A percentile compares a stretch with the other conserved stretches of the same genome.
These are phyloP conservation scores for Phytopythium boreale DNA, from an alignment of 352 stramenopile species.

Conservation along the genomic window DNA sequence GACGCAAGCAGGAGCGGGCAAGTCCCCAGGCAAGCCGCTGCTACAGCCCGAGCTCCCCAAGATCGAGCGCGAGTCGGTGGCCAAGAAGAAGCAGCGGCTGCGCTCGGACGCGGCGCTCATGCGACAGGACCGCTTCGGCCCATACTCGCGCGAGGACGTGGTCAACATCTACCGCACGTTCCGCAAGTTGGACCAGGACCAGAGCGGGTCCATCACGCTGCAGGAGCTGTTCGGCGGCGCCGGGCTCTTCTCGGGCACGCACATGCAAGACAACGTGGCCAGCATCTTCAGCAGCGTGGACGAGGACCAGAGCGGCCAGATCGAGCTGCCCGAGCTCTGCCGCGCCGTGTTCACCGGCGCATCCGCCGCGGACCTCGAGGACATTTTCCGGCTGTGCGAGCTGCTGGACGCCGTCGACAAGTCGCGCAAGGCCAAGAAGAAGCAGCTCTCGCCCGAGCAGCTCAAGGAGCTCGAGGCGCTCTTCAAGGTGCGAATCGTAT, in stretches of 20 bases:
- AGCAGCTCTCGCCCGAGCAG: slow-evolving; percentile 50
- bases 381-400: slow-evolving; percentile 55
- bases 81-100: slow-evolving; percentile 63
- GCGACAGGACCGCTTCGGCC: slow-evolving; percentile 57
- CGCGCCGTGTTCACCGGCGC: slow-evolving; percentile 57
- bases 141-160: slow-evolving; percentile 62
- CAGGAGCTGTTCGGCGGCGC: slow-evolving; percentile 56
- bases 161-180: slow-evolving; percentile 76
- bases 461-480: slow-evolving; percentile 58
- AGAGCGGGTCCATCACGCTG: slow-evolving; percentile 64
- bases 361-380: slow-evolving; percentile 29
- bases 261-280: slow-evolving; percentile 66
- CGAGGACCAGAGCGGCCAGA: slow-evolving; percentile 67
- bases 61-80: slow-evolving; percentile 15
- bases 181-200: slow-evolving; percentile 63
- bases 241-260: slow-evolving; percentile 51
- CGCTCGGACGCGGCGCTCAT: slow-evolving; percentile 60
- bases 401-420: slow-evolving; percentile 54
- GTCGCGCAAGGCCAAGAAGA: slow-evolving; percentile 44
- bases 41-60: slow-evolving; percentile 9
- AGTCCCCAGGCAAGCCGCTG: slow-evolving; percentile 5
- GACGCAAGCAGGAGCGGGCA: not conserved
- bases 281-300: slow-evolving; percentile 82
- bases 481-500: slow-evolving; percentile 34
- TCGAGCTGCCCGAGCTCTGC: slow-evolving; percentile 67